Evolutionary conservation across 192 early-diverging fungal genomes (phyloP).

Genomic region (Funneliformis mosseae): DNA sequence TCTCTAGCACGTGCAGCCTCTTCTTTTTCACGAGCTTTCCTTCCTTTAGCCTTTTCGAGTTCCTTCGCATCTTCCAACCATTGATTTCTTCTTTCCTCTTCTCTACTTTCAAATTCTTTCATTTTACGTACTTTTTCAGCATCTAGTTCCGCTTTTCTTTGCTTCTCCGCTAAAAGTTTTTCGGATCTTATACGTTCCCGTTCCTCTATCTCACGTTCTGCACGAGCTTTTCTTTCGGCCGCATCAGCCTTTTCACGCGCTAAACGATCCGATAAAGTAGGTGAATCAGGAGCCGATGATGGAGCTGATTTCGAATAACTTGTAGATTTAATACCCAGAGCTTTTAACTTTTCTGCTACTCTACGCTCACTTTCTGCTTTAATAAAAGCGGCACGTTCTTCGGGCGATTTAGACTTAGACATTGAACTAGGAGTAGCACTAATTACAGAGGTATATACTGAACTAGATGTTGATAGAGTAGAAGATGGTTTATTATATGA

Average conservation of each 20-base stretch:
- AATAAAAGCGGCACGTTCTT: constrained; percentile 51
- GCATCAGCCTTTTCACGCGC: constrained; percentile 11
- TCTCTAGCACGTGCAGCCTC: constrained; percentile 42
- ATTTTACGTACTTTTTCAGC: constrained; percentile 47
- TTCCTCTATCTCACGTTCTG: constrained; percentile 30
- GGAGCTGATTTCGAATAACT: constrained; percentile 24
- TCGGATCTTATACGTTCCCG: constrained; percentile 22
- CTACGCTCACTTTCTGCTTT: constrained; percentile 55
- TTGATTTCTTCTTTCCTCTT: constrained; percentile 45
- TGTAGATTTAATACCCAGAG: constrained; percentile 36
- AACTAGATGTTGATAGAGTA: constrained; percentile 25
- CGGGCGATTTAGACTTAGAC: constrained; percentile 44
- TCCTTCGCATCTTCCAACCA: constrained; percentile 44
- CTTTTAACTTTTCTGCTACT: constrained; percentile 50
- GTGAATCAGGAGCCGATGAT: constrained; percentile 34
- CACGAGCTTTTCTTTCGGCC: constrained; percentile 11
- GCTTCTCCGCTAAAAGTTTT: constrained; percentile 30
- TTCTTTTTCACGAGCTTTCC: constrained; percentile 33
- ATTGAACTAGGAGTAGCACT: constrained; percentile 33
- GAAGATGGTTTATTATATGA: constrained; percentile 14
- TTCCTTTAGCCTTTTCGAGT: constrained; percentile 31
- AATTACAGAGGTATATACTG: constrained; percentile 31
- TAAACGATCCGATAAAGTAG: neutral
- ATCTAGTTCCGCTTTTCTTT: constrained; percentile 40
- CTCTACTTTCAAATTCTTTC: constrained; percentile 49